phyloP scores from a whole-genome alignment of 306 rosid species.

The Heteromeles arbutifolia region DNA sequence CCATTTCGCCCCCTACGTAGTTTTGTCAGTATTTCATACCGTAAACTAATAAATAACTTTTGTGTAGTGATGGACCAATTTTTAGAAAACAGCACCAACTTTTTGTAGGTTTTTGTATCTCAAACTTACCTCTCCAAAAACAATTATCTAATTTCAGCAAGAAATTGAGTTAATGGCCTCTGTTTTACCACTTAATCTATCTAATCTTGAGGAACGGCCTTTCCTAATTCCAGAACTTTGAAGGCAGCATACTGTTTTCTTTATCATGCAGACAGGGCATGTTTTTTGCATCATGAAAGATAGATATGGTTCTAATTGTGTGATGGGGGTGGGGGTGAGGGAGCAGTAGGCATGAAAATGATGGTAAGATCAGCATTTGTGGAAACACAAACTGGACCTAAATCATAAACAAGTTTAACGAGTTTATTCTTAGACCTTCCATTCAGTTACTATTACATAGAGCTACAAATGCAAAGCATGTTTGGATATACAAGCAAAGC shows the following conservation, averaged over 20 bases:
- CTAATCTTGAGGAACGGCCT: neutral
- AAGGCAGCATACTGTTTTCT: neutral
- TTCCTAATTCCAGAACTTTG: neutral
- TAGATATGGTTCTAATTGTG: neutral
- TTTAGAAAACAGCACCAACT: neutral
- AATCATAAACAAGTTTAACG: neutral
- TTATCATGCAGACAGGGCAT: neutral
- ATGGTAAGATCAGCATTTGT: neutral
- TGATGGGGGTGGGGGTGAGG: neutral
- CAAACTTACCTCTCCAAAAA: neutral
- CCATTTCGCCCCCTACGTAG: neutral
- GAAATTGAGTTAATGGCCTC: neutral
- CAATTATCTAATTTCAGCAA: neutral
- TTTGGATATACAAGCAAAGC: neutral
- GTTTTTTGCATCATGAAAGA: neutral
- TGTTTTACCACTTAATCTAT: neutral
- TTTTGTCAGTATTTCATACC: neutral
- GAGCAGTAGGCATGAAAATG: neutral
- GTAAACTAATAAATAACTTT: neutral
- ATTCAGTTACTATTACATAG: neutral
- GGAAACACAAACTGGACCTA: neutral
- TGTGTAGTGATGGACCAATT: neutral
- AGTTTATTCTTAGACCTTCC: neutral
- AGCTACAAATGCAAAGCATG: neutral
- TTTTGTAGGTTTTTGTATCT: neutral